A percentile compares a stretch with the other conserved stretches of the same genome.
Conservation (phyloP, 1,284 basidiomycete genomes). For the Hymenochaete sp. region DNA sequence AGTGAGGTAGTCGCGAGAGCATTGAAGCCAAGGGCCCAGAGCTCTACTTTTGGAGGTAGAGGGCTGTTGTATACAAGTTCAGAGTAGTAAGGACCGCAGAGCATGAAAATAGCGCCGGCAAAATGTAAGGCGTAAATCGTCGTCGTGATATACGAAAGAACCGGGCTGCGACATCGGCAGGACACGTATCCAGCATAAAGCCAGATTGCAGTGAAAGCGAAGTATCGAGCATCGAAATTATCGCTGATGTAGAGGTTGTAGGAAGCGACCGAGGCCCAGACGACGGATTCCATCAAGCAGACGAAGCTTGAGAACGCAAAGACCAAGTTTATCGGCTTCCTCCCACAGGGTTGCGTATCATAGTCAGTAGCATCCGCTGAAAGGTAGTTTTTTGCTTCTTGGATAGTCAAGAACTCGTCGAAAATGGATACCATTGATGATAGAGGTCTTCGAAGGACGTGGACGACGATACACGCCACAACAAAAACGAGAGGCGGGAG, state of each 20-base stretch:
- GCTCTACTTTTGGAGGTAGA: conserved; percentile 28
- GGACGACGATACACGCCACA: conserved; percentile 33
- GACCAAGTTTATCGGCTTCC: conserved; percentile 35
- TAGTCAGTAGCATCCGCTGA: background rate
- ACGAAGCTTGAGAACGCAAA: conserved; percentile 43
- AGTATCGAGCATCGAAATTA: no score
- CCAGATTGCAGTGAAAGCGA: no score
- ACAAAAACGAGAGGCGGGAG: conserved; percentile 44
- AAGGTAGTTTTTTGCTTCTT: conserved; percentile 1
- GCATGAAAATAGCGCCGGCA: conserved; percentile 32
- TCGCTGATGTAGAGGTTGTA: no score
- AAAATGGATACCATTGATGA: conserved; percentile 23
- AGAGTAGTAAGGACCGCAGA: conserved; percentile 38
- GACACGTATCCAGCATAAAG: no score
- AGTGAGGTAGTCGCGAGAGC: conserved; percentile 36
- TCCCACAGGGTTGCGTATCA: background rate
- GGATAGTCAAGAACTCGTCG: conserved; percentile 22
- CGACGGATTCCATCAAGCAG: background rate
- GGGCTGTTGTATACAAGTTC: conserved; percentile 24
- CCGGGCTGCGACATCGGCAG: no score
- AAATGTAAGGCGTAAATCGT: no score
- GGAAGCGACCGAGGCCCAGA: no score
- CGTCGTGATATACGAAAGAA: no score
- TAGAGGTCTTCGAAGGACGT: no score
- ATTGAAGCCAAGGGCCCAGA: conserved; percentile 34